Evolutionary conservation across 106 monocot species (phyloP).

Genomic region (Allium cepa): DNA sequence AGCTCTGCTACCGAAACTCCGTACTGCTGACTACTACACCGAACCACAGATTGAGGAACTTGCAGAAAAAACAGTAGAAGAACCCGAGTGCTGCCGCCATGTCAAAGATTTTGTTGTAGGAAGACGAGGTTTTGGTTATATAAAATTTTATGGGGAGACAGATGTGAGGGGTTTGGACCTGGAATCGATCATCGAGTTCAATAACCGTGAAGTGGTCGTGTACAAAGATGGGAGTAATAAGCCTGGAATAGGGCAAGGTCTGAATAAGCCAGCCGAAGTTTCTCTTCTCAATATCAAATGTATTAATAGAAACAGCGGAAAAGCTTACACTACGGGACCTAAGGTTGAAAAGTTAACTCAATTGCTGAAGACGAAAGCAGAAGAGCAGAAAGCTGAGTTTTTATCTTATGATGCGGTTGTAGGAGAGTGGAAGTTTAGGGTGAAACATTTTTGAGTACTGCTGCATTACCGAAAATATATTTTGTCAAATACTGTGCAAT

Average conservation of each 20-base stretch:
- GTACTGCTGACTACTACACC: conserved; percentile 49
- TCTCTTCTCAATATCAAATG: too few species aligned
- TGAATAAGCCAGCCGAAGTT: not conserved
- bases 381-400: too few species aligned
- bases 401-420: too few species aligned
- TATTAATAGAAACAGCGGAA: too few species aligned
- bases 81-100: conserved; percentile 55
- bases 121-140: conserved; percentile 49
- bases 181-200: conserved; percentile 58
- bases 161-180: conserved; percentile 66
- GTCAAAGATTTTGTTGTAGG: conserved; percentile 74
- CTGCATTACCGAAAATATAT: too few species aligned
- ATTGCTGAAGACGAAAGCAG: too few species aligned
- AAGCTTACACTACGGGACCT: too few species aligned
- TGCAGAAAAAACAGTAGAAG: conserved; percentile 21
- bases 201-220: not conserved
- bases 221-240: not conserved
- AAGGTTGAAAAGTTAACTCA: too few species aligned
- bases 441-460: too few species aligned
- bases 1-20: conserved; percentile 30
- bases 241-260: not conserved
- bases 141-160: conserved; percentile 52
- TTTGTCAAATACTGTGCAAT: too few species aligned
- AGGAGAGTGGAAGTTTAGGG: too few species aligned
- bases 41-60: conserved; percentile 55